phyloP scores from a whole-genome alignment of 768 basidiomycete species.

The Kwoniella mangroviensis region DNA sequence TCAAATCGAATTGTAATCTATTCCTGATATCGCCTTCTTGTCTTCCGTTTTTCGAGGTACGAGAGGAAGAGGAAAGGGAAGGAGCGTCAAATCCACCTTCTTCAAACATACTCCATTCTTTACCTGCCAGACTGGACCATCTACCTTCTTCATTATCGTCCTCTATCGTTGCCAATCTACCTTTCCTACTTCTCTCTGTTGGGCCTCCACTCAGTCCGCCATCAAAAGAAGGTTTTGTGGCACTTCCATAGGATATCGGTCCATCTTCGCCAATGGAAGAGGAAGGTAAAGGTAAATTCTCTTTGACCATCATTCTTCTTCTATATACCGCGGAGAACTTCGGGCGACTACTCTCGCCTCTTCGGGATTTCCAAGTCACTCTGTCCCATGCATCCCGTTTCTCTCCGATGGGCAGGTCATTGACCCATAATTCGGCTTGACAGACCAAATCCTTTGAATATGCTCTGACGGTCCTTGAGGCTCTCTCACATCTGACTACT shows the following conservation, averaged over 20 bases:
- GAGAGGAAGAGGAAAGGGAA: slow-evolving; percentile 29
- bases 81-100: slow-evolving; percentile 72
- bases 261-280: slow-evolving; percentile 6
- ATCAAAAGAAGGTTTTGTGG: slow-evolving; percentile 7
- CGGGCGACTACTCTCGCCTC: slow-evolving; percentile 34
- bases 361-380: slow-evolving; percentile 31
- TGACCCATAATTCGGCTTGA: slow-evolving; percentile 58
- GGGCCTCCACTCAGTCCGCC: neutral
- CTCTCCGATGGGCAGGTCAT: slow-evolving; percentile 25
- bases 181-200: neutral
- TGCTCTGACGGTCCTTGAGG: slow-evolving; percentile 80
- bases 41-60: neutral
- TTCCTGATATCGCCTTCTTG: slow-evolving; percentile 61
- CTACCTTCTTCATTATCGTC: slow-evolving; percentile 64
- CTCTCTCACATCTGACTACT: slow-evolving; percentile 75
- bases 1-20: slow-evolving; percentile 90
- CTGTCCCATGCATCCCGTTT: slow-evolving; percentile 51
- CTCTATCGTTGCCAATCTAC: slow-evolving; percentile 1
- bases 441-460: slow-evolving; percentile 85
- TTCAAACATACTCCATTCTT: slow-evolving; percentile 93
- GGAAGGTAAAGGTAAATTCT: slow-evolving; percentile 33
- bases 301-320: slow-evolving; percentile 39
- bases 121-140: slow-evolving; percentile 78
- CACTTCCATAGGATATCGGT: slow-evolving; percentile 23
- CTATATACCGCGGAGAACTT: slow-evolving; percentile 34